Evolutionary conservation across 139 green algal genomes (phyloP), one percentile per base, ranked within the genome.

Genomic region (Chlorokybus atmophyticus): DNA sequence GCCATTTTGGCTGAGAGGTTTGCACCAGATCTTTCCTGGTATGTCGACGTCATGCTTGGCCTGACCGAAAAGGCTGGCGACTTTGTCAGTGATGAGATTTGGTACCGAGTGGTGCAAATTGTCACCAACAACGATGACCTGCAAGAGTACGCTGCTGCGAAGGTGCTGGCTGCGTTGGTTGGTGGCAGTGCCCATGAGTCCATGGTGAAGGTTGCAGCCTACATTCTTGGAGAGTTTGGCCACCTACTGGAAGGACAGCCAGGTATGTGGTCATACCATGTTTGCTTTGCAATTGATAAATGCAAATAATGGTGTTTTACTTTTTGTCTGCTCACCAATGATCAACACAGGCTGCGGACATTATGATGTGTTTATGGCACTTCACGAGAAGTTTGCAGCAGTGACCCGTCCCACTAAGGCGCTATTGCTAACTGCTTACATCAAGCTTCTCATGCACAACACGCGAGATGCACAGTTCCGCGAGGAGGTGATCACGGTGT

Each of bases 1-100:
- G 90, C 89, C 14, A 91, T 98, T 35, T 73, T 98, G 52, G 88
- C 91, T 3, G 90, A 98, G 74, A 81, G 86, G 68, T 93, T 82
- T 55, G 83, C 83, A 17, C 71, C 81, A 4, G 73, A 61, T 53
- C 79, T 89, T 51, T 57, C 78, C 39, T 72, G 70, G 69, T 77
- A 59, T 41, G 75, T 93, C 38, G 84, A 95, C 62, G 75, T 83
- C 14, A 82, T 85, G 30, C 75, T 98, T 38, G 63, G 70, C 24
- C 80, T 98, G 40, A 85, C 98, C 47, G 83, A 95, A 64, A 80
- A 79, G 4, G 86, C 82, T 0, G 89, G 90, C 3, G 90, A 98
- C 60, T 87, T 87, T 40, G 84, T 93, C 24, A 79, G 74, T 26
- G 85, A 94, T 40, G 88, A 96, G 51, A 81, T 98, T 51, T 99